Conservation (phyloP, 768 basidiomycete species). For the Pleurotus tuoliensis region DNA sequence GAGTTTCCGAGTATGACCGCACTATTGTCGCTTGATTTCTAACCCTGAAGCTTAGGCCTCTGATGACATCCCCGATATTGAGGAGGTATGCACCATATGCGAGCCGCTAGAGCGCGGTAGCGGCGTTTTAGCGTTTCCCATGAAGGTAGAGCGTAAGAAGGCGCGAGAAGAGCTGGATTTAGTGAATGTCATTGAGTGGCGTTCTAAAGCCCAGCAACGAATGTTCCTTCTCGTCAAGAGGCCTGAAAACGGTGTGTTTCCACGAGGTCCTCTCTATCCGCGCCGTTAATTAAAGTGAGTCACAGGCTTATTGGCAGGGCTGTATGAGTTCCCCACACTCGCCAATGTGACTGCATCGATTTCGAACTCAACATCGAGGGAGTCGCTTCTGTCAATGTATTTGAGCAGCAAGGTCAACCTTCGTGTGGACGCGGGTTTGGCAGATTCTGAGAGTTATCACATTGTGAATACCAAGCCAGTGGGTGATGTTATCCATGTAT, state of each 20-base stretch:
- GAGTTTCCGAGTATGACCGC: conserved; percentile 9
- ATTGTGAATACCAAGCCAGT: conserved; percentile 46
- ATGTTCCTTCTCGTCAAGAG: conserved; percentile 77
- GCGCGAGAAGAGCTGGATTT: conserved; percentile 80
- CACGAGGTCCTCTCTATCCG: background rate
- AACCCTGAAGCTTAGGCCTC: background rate
- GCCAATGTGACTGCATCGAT: conserved; percentile 47
- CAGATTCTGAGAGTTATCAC: conserved; percentile 26
- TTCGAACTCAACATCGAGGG: conserved; percentile 24
- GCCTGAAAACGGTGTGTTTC: conserved; percentile 68
- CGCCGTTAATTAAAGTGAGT: conserved; percentile 2
- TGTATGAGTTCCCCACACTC: conserved; percentile 82
- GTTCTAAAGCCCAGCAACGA: conserved; percentile 32
- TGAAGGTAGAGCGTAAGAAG: conserved; percentile 81
- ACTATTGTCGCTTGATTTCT: background rate
- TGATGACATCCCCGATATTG: conserved; percentile 51
- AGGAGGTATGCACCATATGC: conserved; percentile 72
- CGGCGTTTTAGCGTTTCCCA: conserved; percentile 75
- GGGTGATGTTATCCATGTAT: conserved; percentile 74
- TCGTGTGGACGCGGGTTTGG: background rate
- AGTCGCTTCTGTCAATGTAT: conserved; percentile 34
- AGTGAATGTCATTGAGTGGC: conserved; percentile 87
- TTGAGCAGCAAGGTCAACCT: conserved; percentile 27
- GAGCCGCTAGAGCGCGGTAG: conserved; percentile 41
- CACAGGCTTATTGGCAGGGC: conserved; percentile 83